phyloP scores from a whole-genome alignment of 2,329 filamentous ascomycete species.

The Fragosphaeria purpurea region DNA sequence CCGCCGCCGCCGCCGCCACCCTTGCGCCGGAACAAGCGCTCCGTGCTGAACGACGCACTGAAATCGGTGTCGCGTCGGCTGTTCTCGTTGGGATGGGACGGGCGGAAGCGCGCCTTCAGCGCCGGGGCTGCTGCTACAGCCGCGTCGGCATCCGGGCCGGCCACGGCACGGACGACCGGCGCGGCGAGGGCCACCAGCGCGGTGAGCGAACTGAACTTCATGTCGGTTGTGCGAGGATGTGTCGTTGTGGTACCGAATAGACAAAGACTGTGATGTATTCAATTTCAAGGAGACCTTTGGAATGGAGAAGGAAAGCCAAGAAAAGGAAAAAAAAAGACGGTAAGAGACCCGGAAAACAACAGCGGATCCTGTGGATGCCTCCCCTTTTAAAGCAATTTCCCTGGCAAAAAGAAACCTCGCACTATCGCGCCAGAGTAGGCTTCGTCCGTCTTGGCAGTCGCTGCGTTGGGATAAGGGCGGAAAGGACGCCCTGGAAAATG shows the following conservation, averaged over 20 bases:
- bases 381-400: no score
- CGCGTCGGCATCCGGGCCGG: constrained; percentile 12
- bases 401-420: no score
- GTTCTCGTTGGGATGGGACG: not conserved
- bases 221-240: not conserved
- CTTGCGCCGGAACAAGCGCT: constrained; percentile 45
- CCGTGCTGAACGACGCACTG: no score
- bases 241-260: not conserved
- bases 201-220: constrained; percentile 9
- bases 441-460: no score
- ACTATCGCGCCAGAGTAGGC: no score
- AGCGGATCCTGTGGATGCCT: no score
- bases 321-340: not conserved
- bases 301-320: not conserved
- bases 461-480: no score
- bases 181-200: constrained; percentile 7
- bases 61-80: constrained; percentile 7
- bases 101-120: not conserved
- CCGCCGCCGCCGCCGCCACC: constrained; percentile 41
- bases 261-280: no score
- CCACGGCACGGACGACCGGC: constrained; percentile 14
- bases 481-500: no score
- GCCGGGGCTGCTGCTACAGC: not conserved
- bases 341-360: no score
- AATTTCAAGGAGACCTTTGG: no score